Evolutionary conservation across 2,329 filamentous ascomycete genomes (phyloP).

Genomic region (Penicillium sclerotiorum): DNA sequence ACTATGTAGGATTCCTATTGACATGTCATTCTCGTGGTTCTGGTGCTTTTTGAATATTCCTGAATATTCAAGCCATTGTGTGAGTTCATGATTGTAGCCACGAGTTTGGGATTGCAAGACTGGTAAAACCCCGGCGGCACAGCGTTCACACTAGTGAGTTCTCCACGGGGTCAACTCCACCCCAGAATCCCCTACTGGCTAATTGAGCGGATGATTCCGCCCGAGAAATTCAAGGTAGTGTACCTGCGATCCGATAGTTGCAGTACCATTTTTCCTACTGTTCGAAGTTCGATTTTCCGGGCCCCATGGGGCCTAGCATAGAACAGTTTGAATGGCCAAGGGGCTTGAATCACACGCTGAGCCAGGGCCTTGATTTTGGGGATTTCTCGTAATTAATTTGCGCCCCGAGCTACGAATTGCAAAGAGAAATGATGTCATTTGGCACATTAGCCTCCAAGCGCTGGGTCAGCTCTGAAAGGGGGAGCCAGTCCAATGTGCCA

Average conservation of each 20-base stretch:
- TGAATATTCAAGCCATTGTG: no score
- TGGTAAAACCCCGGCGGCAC: slow-evolving; percentile 13
- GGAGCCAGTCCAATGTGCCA: slow-evolving; percentile 26
- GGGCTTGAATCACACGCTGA: no score
- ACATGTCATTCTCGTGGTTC: no score
- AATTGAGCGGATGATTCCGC: neutral
- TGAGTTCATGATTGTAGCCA: no score
- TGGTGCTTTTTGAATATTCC: no score
- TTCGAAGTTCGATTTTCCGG: no score
- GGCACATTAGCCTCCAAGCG: slow-evolving; percentile 23
- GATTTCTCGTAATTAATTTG: neutral
- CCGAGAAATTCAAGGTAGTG: neutral
- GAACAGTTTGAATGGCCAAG: no score
- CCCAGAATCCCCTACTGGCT: neutral
- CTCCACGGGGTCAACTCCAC: neutral
- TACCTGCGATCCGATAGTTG: no score
- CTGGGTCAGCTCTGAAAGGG: slow-evolving; percentile 14
- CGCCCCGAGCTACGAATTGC: slow-evolving; percentile 5
- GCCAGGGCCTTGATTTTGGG: no score
- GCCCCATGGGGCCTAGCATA: no score
- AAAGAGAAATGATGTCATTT: slow-evolving; percentile 23
- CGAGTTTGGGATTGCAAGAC: slow-evolving; percentile 4
- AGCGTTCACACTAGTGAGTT: neutral
- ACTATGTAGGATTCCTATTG: no score
- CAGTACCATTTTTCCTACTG: no score